Conservation (phyloP, 306 rosid species). For the Corylus heterophylla region DNA sequence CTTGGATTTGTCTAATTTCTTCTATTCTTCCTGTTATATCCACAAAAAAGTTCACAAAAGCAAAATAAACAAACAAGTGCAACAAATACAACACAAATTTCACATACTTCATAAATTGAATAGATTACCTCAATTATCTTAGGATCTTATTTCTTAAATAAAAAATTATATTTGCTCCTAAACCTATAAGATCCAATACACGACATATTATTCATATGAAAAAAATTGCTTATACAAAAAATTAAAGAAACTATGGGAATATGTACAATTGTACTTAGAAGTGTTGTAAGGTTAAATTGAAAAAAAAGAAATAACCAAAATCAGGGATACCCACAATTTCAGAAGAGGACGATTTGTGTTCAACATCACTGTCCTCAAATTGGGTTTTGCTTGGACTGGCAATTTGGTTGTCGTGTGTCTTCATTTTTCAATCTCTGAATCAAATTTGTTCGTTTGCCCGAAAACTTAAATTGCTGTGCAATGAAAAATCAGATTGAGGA, state of each 20-base stretch:
- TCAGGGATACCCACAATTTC: slow-evolving; percentile 14
- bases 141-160: slow-evolving; percentile 42
- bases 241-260: background rate
- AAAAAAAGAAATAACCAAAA: background rate
- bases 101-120: background rate
- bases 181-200: slow-evolving; percentile 51
- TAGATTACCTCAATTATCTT: background rate
- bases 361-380: slow-evolving; percentile 33
- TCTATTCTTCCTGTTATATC: background rate
- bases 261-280: background rate
- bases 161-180: slow-evolving; percentile 70
- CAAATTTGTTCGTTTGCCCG: background rate
- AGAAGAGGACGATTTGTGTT: slow-evolving; percentile 33
- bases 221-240: background rate
- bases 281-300: background rate
- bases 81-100: background rate
- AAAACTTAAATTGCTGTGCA: background rate
- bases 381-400: slow-evolving; percentile 24
- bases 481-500: background rate
- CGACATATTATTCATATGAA: background rate
- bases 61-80: background rate
- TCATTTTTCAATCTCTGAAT: slow-evolving; percentile 11
- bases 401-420: slow-evolving; percentile 14
- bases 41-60: background rate
- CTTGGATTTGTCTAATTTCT: background rate